Conservation (phyloP, 441 rosid species). For the Isatis lusitanica region DNA sequence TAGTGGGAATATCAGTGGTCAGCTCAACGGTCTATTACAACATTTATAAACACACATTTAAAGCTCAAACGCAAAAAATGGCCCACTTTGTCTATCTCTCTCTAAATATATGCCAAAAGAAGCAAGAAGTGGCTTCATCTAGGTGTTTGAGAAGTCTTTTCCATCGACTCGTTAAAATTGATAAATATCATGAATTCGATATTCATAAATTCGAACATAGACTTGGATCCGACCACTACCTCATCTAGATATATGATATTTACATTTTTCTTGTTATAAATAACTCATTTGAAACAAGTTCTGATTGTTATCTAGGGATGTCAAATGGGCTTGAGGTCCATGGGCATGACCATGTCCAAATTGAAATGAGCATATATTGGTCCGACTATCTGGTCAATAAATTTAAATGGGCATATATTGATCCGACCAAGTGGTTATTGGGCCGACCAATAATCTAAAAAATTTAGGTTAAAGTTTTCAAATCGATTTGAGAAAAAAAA, state of each 20-base stretch:
- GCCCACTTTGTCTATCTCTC: not conserved
- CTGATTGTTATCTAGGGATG: too few species aligned
- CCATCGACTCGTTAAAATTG: not conserved
- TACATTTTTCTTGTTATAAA: not conserved
- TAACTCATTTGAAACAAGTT: not conserved
- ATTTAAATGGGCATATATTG: too few species aligned
- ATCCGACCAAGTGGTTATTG: too few species aligned
- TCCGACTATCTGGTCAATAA: too few species aligned
- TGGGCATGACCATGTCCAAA: too few species aligned
- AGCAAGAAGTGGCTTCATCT: slow-evolving; percentile 5
- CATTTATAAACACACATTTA: slow-evolving; percentile 33
- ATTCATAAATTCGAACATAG: not conserved
- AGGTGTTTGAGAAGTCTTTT: not conserved
- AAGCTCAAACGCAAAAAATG: slow-evolving; percentile 12
- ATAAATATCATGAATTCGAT: slow-evolving; percentile 7
- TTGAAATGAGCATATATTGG: too few species aligned
- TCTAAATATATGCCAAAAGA: slow-evolving; percentile 1
- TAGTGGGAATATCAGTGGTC: slow-evolving; percentile 22
- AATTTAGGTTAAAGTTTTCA: too few species aligned
- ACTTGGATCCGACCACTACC: not conserved
- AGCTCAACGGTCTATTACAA: slow-evolving; percentile 32
- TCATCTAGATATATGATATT: not conserved
- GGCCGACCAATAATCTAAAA: too few species aligned
- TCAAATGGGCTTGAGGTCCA: too few species aligned
- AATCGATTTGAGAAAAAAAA: too few species aligned